Evolutionary conservation across 176 grass and related monocot species (phyloP).

Genomic region (Metroxylon sagu): DNA sequence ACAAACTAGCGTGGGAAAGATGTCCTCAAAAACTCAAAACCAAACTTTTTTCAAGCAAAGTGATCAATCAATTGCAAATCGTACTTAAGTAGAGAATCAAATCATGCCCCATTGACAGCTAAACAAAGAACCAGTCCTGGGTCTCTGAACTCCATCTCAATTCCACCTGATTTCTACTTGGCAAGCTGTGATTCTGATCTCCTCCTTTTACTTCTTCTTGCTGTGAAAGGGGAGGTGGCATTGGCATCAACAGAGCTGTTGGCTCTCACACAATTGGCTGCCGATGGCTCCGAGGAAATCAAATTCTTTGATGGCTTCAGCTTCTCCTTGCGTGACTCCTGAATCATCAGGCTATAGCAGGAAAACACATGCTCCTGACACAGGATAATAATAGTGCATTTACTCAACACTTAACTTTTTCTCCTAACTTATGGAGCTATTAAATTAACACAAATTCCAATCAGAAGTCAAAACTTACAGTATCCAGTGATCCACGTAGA

Average conservation of each 20-base stretch:
- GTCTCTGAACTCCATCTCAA: neutral
- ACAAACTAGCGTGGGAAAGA: conserved; percentile 32
- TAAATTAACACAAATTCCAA: too few relatives aligned
- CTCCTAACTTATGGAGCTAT: too few relatives aligned
- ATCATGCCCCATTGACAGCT: conserved; percentile 10
- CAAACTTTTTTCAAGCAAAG: conserved; percentile 50
- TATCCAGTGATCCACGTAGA: neutral
- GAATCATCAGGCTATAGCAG: conserved; percentile 5
- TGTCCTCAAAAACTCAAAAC: conserved; percentile 31
- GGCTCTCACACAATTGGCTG: neutral
- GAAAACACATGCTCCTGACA: conserved; percentile 4
- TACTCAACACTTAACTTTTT: too few relatives aligned
- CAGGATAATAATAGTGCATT: too few relatives aligned
- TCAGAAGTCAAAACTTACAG: neutral
- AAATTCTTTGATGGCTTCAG: neutral
- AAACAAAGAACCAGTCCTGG: neutral
- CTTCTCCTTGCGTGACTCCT: neutral
- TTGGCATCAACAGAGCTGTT: neutral
- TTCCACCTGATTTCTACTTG: neutral
- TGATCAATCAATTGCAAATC: conserved; percentile 22
- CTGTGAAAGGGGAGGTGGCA: neutral
- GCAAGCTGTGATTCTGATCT: neutral
- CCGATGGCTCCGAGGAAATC: neutral
- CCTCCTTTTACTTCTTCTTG: neutral
- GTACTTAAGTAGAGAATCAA: conserved; percentile 35